Evolutionary conservation across 106 monocot species (phyloP).

Genomic region (Triglochin maritima): DNA sequence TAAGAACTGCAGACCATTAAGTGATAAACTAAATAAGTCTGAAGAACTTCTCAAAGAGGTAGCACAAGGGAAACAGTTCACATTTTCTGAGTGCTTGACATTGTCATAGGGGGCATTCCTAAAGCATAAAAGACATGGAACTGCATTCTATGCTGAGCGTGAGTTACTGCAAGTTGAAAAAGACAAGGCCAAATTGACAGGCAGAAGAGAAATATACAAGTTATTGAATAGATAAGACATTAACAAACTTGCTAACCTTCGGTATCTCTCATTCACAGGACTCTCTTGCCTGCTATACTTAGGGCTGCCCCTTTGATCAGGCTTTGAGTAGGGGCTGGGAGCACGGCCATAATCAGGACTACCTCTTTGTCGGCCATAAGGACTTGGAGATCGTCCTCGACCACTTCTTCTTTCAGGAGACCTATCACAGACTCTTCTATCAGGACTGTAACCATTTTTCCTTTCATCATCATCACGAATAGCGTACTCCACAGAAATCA

Average conservation of each 20-base stretch:
- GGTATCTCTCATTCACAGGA: slow-evolving; percentile 34
- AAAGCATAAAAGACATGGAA: too few relatives aligned
- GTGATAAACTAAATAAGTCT: too few relatives aligned
- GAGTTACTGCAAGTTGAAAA: too few relatives aligned
- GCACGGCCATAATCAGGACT: slow-evolving; percentile 92
- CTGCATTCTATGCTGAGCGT: too few relatives aligned
- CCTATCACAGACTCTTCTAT: slow-evolving; percentile 41
- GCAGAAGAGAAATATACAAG: neutral
- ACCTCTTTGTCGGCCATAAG: slow-evolving; percentile 71
- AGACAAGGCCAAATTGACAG: too few relatives aligned
- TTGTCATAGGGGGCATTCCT: too few relatives aligned
- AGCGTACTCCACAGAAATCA: slow-evolving; percentile 94
- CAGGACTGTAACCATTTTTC: slow-evolving; percentile 74
- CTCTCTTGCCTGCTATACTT: slow-evolving; percentile 42
- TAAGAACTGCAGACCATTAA: too few relatives aligned
- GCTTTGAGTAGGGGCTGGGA: slow-evolving; percentile 35
- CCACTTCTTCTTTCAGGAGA: slow-evolving; percentile 53
- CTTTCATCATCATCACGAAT: slow-evolving; percentile 81
- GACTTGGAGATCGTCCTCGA: slow-evolving; percentile 57
- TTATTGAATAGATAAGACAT: neutral
- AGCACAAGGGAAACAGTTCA: too few relatives aligned
- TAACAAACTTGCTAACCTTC: slow-evolving; percentile 17
- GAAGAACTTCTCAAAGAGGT: too few relatives aligned
- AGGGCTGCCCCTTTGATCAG: slow-evolving; percentile 32
- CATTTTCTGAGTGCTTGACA: too few relatives aligned